phyloP scores from a whole-genome alignment of 768 basidiomycete genomes.

The Rhizopogon vinicolor region DNA sequence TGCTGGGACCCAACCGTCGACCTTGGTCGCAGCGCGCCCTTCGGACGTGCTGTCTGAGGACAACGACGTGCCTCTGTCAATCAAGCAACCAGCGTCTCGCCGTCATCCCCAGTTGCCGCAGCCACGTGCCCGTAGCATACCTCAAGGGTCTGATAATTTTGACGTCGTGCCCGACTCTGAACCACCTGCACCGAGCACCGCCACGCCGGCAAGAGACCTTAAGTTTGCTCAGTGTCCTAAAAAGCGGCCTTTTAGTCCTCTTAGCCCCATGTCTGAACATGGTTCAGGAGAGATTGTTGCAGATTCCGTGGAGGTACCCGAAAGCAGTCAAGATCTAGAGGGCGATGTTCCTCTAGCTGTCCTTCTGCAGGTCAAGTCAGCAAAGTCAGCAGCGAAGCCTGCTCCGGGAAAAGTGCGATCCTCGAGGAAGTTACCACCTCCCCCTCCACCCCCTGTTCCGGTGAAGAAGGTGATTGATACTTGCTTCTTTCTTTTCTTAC shows the following conservation, averaged over 20 bases:
- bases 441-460: not conserved
- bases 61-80: no score
- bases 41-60: not conserved
- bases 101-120: not conserved
- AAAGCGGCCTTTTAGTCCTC: conserved; percentile 13
- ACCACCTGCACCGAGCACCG: conserved; percentile 28
- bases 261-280: conserved; percentile 18
- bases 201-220: conserved; percentile 6
- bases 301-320: conserved; percentile 23
- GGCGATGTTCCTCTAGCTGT: conserved; percentile 44
- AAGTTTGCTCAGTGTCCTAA: conserved; percentile 7
- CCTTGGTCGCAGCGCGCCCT: conserved; percentile 14
- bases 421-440: conserved; percentile 5
- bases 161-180: conserved; percentile 67
- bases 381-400: conserved; percentile 14
- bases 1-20: conserved; percentile 13
- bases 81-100: not conserved
- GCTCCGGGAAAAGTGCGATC: not conserved
- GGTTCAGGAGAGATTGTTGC: conserved; percentile 23
- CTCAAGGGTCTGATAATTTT: conserved; percentile 25
- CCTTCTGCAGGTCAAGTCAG: conserved; percentile 12
- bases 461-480: conserved; percentile 13
- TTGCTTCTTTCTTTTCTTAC: not conserved
- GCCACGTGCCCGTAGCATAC: not conserved
- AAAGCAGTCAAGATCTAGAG: conserved; percentile 31